Evolutionary conservation across 2,329 filamentous ascomycete genomes (phyloP).

Genomic region (Teratosphaeria epicoccoides): DNA sequence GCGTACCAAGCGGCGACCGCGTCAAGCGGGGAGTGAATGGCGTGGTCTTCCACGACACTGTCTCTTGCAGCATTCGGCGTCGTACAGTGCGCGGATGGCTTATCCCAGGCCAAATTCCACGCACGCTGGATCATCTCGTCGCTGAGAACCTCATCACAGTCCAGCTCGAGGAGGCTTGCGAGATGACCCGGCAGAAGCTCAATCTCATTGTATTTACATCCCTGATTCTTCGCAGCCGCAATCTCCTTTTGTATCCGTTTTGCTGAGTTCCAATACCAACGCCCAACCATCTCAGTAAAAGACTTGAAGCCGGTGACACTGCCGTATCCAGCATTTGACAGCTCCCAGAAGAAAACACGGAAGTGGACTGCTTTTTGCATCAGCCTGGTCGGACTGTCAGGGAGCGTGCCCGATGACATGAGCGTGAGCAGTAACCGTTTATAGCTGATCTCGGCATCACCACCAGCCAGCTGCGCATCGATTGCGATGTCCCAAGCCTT

Average conservation of each 20-base stretch:
- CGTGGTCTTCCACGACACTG: constrained; percentile 70
- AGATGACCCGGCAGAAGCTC: constrained; percentile 69
- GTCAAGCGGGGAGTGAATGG: constrained; percentile 78
- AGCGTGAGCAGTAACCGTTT: constrained; percentile 76
- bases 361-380: constrained; percentile 92
- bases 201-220: constrained; percentile 37
- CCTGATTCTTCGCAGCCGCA: constrained; percentile 13
- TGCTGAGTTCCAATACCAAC: constrained; percentile 72
- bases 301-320: constrained; percentile 55
- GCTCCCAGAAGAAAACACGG: constrained; percentile 76
- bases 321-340: constrained; percentile 54
- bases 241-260: constrained; percentile 47
- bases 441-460: constrained; percentile 80
- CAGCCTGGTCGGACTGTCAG: constrained; percentile 67
- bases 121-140: constrained; percentile 71
- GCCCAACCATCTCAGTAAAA: constrained; percentile 62
- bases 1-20: constrained; percentile 89
- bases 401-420: constrained; percentile 77
- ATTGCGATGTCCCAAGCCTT: constrained; percentile 91
- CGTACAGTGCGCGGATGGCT: constrained; percentile 58
- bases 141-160: constrained; percentile 72
- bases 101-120: constrained; percentile 83
- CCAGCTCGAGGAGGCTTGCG: constrained; percentile 61
- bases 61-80: constrained; percentile 64
- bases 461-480: constrained; percentile 83